Evolutionary conservation across 2,329 filamentous ascomycete species (phyloP).

Genomic region (Diaporthe amygdali): DNA sequence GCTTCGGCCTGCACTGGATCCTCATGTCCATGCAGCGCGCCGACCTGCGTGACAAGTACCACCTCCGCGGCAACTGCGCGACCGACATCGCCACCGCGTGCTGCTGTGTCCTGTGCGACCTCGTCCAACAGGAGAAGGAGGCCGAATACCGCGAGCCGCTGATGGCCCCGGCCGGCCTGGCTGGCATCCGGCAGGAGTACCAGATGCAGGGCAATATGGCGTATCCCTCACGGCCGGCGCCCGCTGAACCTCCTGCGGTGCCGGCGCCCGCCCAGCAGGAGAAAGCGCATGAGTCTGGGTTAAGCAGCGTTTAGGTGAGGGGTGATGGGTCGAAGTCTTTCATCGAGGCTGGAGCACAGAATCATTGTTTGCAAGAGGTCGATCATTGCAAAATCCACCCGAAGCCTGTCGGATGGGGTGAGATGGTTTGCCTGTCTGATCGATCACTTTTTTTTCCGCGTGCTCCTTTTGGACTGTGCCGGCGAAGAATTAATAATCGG

Average conservation of each 20-base stretch:
- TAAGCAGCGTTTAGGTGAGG: not conserved
- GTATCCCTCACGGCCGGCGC: not conserved
- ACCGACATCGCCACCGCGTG: constrained; percentile 47
- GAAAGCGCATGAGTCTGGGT: not conserved
- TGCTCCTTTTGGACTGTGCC: too few species aligned
- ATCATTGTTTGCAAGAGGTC: too few species aligned
- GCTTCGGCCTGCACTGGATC: constrained; percentile 47
- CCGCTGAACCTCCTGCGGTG: not conserved
- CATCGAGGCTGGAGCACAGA: too few species aligned
- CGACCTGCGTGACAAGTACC: constrained; percentile 49
- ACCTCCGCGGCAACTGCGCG: constrained; percentile 49
- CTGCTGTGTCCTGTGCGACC: constrained; percentile 51
- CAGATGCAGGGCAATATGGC: constrained; percentile 36
- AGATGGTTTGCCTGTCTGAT: too few species aligned
- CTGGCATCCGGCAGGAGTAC: constrained; percentile 36
- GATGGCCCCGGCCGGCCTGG: constrained; percentile 17
- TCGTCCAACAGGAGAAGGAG: constrained; percentile 56
- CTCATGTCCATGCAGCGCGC: constrained; percentile 51
- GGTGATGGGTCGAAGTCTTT: not conserved
- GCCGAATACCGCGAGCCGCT: constrained; percentile 41
- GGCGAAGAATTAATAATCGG: too few species aligned
- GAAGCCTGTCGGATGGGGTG: too few species aligned
- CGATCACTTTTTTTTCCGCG: too few species aligned
- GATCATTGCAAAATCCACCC: too few species aligned
- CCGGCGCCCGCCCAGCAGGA: not conserved